Base-by-base conservation (phyloP, 2,329 filamentous ascomycete species). In the Xylariaceae sp. region DNA sequence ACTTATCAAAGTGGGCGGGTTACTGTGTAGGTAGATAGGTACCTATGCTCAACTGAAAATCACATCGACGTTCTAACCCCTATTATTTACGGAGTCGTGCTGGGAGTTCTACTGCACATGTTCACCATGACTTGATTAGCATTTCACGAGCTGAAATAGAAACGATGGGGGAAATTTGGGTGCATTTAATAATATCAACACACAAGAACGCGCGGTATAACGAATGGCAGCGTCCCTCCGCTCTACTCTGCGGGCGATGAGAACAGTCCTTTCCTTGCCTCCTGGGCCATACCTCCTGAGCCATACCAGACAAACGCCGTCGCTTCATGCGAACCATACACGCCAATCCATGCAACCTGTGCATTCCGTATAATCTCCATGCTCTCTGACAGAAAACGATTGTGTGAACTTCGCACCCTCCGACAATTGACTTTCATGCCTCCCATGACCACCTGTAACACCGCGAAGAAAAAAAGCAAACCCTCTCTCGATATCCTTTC, bases 181-280 rank as follows among this genome's bases (percentile, higher is more conserved):
- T 55, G 55, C 35, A 54, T 60, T 34, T 6, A 17, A 48, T 60
- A 44, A 13, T 8, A 11, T 51, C 53, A 56, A 13, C 10, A 13
- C 52, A 60, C 55, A 60, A 17, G 47, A 57, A 57, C 35, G 51
- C 58, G 30, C 37, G 11, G 8, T 41, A 41, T 41, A 13, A 50
- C 13, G 4, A 30, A 30, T 50, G 18, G 10, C 17, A 53, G 45
- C 44, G 45, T 59, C 45, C 56, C 56, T 59, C 56, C 59, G 56
- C 56, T 50, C 51, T 49, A 18, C 30, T 23, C 23, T 61, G 56
- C 59, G 39, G 50, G 53, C 56, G 49, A 58, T 41, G 8, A 45
- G 41, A n/a, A 13, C 41, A 6, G 5, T 45, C 41, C 41, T 45
- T 45, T 45, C 41, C 41, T 45, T 45, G 41, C 13, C 41, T 45